A percentile compares a stretch with the other conserved stretches of the same genome.
phyloP scores from a whole-genome alignment of 495 filamentous ascomycete species.

The Saxophila tyrrhenica region DNA sequence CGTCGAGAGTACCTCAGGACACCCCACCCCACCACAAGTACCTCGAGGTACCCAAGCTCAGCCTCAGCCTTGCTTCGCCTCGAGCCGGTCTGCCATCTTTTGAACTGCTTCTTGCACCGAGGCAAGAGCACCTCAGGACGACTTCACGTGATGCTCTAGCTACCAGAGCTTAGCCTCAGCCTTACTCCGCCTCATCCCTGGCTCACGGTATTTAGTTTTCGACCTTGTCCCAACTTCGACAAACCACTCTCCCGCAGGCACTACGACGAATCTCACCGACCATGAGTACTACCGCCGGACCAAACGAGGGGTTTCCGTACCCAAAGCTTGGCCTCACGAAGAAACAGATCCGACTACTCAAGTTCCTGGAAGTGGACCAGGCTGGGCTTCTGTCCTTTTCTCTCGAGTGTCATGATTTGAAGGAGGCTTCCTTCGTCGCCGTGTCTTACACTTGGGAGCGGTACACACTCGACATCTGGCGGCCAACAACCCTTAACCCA shows the following conservation, averaged over 20 bases:
- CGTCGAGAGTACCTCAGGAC: no score
- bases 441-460: not conserved
- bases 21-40: no score
- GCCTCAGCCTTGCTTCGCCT: not conserved
- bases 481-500: no score
- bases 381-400: not conserved
- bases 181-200: not conserved
- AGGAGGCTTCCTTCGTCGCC: not conserved
- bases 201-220: no score
- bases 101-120: no score
- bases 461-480: no score
- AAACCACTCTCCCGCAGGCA: no score
- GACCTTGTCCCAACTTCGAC: no score
- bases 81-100: no score
- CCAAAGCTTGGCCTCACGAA: not conserved
- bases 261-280: not conserved
- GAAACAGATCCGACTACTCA: not conserved
- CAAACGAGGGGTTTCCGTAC: not conserved
- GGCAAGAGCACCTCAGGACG: not conserved
- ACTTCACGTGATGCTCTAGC: no score
- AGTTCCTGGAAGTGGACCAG: not conserved
- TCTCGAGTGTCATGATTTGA: not conserved
- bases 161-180: not conserved
- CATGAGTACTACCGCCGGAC: not conserved
- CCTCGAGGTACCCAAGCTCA: no score